A percentile compares a stretch with the other conserved stretches of the same genome.
These are phyloP conservation scores for Yarrowia divulgata DNA, from an alignment of 805 yeast species.

Conservation along the genomic window DNA sequence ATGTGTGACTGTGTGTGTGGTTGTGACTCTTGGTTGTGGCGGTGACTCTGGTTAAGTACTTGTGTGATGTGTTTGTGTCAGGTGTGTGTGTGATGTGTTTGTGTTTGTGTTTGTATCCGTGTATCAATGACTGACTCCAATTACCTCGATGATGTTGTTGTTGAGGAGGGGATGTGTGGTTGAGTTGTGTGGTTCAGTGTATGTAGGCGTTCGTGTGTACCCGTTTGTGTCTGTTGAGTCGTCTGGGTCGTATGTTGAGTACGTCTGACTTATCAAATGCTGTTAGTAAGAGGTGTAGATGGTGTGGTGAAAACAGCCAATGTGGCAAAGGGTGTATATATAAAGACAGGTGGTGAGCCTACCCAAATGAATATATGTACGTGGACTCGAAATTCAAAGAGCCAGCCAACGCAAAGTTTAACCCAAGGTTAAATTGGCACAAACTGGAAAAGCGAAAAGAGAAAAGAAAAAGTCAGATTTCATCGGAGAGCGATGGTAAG, in stretches of 20 bases:
- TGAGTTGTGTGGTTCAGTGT: background rate
- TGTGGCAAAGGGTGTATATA: conserved; percentile 17
- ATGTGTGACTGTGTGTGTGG: conserved; percentile 5
- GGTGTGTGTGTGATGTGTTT: background rate
- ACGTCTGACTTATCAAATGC: too few relatives aligned
- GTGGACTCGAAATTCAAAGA: conserved; percentile 10
- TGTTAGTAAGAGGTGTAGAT: too few relatives aligned
- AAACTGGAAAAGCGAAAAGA: too few relatives aligned
- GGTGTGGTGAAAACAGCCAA: too few relatives aligned
- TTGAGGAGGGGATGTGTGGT: conserved; percentile 11
- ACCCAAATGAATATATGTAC: conserved; percentile 11
- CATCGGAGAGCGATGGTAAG: too few relatives aligned
- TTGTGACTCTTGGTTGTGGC: background rate
- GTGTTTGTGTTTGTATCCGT: too few relatives aligned
- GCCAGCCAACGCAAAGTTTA: conserved; percentile 28
- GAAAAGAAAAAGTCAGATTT: too few relatives aligned
- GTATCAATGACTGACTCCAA: background rate
- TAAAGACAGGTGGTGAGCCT: background rate
- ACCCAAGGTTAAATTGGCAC: conserved; percentile 18
- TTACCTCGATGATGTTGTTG: background rate
- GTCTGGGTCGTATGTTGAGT: too few relatives aligned
- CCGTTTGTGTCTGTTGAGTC: background rate
- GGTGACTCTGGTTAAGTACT: background rate
- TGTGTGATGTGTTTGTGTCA: background rate
- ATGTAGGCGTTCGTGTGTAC: background rate